Evolutionary conservation across 1,284 basidiomycete species (phyloP), one percentile per base, ranked within the genome.

Genomic region (Naganishia liquefaciens): DNA sequence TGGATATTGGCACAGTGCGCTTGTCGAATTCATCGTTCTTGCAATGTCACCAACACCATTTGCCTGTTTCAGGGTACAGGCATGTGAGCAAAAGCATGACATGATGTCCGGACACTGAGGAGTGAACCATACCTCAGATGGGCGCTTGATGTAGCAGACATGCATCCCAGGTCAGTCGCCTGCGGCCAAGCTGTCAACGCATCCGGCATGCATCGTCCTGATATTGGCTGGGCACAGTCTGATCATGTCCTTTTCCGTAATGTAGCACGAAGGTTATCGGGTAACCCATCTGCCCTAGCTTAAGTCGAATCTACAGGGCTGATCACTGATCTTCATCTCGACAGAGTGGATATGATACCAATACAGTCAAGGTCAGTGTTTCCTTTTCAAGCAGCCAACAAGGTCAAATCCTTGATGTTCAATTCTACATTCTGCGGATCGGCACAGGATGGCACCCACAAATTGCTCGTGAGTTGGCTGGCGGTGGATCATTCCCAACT

Each of bases 1-100:
- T 60, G 47, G 57, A 60, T 27, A 60, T 60, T n/a, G 57, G 57
- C 23, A 60, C 57, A 5, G 57, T 60, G 28, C 23, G 57, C 39
- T 19, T 10, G 6, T 5, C 17, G 27, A 42, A 2, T 13, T 5
- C 11, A 9, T 9, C 10, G 21, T 27, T 3, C 9, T 46, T 13
- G 43, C 17, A 46, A 25, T 27, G 17, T 3, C 54, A 0, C 39
- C 28, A 13, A 30, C 28, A 1, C 5, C 1, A 30, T 1, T 37
- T 49, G n/a, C 7, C n/a, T 39, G 1, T 15, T 10, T 4, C 23
- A 60, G 57, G 57, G 57, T 15, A 60, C 57, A 23, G 57, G 57
- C 15, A 50, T 47, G 57, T 50, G 13, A 25, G 57, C 27, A 40
- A 11, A 9, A 19, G 3, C 33, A 13, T 13, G 27, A 21, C 10